Evolutionary conservation across 257 asterid species (phyloP), one percentile per base, ranked within the genome.

Genomic region (Craterostigma plantagineum): DNA sequence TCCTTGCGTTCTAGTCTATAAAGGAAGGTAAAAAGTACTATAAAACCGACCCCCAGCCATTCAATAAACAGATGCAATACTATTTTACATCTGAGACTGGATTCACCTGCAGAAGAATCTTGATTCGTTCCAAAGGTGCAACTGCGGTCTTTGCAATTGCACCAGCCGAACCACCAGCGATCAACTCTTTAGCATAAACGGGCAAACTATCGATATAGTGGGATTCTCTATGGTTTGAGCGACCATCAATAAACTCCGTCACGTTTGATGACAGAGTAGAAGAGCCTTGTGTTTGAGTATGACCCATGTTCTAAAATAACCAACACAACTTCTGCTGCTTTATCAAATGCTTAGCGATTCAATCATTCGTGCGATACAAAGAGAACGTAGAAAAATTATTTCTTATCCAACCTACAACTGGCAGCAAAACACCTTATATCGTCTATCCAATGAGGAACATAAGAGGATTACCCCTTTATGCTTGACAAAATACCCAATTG

Each of bases 111-210:
- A 90, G 55, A 59, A 90, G 99, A 62, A 90, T 90, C 49, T 90
- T 90, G 12, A 63, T 76, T 34, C 95, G 79, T 50, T 90, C 99
- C 57, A 90, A 60, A 0, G 99, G 99, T 51, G 99, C 95, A 63
- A 90, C 91, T 0, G 71, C 79, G 14, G 99, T 83, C 64, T 90
- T 90, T 18, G 99, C 87, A 55, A 83, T 40, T 10, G 80, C 99
- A 30, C 99, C 99, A 35, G 99, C 96, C 12, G 92, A 68, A 34
- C 96, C 99, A 13, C 99, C 99, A 52, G 99, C 94, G 60, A 90
- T 90, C 58, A 90, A 61, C 70, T 90, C 99, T 71, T 77, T 90
- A 16, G 73, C 95, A 63, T 73, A 90, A 9, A 75, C 56, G 9
- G 99, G 99, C 58, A 90, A 63, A 33, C 46, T 38, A 59, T 83